A percentile compares a stretch with the other conserved stretches of the same genome.
Evolutionary conservation across 2,329 filamentous ascomycete species (phyloP).

Genomic region (Ophiostoma tasmaniense): DNA sequence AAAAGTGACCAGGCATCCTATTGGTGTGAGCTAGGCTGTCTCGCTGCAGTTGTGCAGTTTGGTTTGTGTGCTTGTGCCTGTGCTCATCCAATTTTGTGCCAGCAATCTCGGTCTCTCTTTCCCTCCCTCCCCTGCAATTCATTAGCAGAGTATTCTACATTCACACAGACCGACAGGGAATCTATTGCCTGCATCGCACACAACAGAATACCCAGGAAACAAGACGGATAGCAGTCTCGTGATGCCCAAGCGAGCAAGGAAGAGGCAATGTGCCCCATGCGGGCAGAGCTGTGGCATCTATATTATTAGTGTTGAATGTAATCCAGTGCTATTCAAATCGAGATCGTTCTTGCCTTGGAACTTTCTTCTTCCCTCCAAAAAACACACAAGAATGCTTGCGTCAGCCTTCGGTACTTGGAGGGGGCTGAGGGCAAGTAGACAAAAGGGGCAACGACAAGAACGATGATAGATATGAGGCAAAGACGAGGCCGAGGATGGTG

Average conservation of each 20-base stretch:
- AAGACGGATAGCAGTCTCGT: background rate
- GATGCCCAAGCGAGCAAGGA: background rate
- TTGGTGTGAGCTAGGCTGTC: background rate
- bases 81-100: background rate
- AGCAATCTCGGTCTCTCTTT: background rate
- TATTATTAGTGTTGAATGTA: too few species aligned
- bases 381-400: conserved; percentile 4
- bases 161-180: background rate
- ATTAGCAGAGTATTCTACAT: background rate
- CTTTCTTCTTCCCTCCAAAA: background rate
- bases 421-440: conserved; percentile 6
- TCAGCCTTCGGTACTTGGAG: conserved; percentile 11
- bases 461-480: background rate
- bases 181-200: background rate
- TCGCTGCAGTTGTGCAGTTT: background rate
- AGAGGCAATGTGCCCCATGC: background rate
- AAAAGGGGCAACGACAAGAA: background rate
- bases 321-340: too few species aligned
- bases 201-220: background rate
- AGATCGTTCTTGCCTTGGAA: too few species aligned
- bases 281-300: background rate
- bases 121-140: background rate
- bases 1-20: conserved; percentile 1
- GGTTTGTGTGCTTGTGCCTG: background rate
- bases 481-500: background rate